phyloP scores from a whole-genome alignment of 2,329 filamentous ascomycete species.

The Tolypocladium tundrense region DNA sequence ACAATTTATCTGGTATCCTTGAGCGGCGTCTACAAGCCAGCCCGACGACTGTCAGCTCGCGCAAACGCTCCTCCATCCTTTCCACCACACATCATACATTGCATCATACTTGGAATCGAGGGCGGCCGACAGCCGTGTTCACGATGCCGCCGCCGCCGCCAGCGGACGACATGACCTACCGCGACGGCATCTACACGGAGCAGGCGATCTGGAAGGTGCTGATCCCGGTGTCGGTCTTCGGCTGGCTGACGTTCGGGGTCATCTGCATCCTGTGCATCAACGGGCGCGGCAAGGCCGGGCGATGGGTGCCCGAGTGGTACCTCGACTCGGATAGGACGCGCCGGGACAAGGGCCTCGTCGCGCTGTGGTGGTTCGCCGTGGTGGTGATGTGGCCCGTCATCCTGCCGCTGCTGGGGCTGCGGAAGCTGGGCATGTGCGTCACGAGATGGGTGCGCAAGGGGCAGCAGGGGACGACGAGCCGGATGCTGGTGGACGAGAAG shows the following conservation, averaged over 20 bases:
- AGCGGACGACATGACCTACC: not conserved
- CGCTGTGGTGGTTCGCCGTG: constrained; percentile 17
- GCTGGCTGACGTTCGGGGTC: constrained; percentile 20
- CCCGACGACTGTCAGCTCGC: not conserved
- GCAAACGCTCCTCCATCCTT: not conserved
- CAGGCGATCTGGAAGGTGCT: constrained; percentile 10
- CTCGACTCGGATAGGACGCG: constrained; percentile 13
- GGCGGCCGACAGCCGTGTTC: too few relatives aligned
- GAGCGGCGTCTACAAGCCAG: not conserved
- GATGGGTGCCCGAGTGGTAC: constrained; percentile 24
- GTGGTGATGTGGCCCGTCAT: constrained; percentile 44
- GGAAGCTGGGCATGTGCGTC: constrained; percentile 59
- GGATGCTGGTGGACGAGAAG: not conserved
- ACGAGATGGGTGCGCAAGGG: constrained; percentile 20
- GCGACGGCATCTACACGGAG: not conserved
- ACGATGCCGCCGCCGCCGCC: not conserved
- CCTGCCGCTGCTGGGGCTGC: constrained; percentile 57
- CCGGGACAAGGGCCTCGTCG: constrained; percentile 12
- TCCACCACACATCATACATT: not conserved
- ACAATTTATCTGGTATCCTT: not conserved
- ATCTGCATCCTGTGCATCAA: constrained; percentile 22
- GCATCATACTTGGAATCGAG: not conserved
- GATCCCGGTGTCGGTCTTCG: constrained; percentile 13
- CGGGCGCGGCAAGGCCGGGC: constrained; percentile 14
- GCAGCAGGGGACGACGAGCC: constrained; percentile 35